phyloP scores from a whole-genome alignment of 495 filamentous ascomycete species.

The Glonium stellatum region DNA sequence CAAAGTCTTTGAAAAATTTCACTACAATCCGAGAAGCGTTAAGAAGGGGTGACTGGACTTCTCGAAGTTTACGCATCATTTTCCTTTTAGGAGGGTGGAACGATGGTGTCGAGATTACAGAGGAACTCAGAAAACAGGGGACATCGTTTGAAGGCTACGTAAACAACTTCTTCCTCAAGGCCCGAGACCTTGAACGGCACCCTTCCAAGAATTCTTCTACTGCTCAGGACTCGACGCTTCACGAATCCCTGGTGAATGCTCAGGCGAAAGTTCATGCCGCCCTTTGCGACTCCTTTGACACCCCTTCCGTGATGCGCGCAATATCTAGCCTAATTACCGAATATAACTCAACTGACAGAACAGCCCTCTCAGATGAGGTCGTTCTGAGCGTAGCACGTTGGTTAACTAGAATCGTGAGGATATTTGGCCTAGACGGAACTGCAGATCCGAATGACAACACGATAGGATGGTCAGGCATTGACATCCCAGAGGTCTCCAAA shows the following conservation, averaged over 20 bases:
- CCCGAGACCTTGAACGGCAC: slow-evolving; percentile 49
- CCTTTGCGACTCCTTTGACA: slow-evolving; percentile 86
- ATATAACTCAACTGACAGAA: slow-evolving; percentile 51
- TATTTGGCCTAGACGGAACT: slow-evolving; percentile 71
- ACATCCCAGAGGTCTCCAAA: slow-evolving; percentile 47
- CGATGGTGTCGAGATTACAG: slow-evolving; percentile 83
- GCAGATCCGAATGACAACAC: slow-evolving; percentile 51
- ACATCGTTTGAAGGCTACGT: slow-evolving; percentile 74
- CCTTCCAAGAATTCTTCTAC: slow-evolving; percentile 11
- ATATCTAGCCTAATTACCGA: slow-evolving; percentile 69
- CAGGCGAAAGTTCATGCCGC: slow-evolving; percentile 59
- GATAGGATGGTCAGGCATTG: slow-evolving; percentile 79
- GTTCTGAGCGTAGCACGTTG: slow-evolving; percentile 56
- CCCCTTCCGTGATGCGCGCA: slow-evolving; percentile 63
- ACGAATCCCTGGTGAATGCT: slow-evolving; percentile 50
- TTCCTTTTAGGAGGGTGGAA: slow-evolving; percentile 87
- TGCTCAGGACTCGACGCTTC: slow-evolving; percentile 27
- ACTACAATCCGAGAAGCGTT: slow-evolving; percentile 88
- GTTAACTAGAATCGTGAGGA: slow-evolving; percentile 75
- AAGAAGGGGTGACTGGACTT: slow-evolving; percentile 64
- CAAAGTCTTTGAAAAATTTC: slow-evolving; percentile 92
- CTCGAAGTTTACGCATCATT: slow-evolving; percentile 73
- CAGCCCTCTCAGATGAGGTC: slow-evolving; percentile 32
- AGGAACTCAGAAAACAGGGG: slow-evolving; percentile 65
- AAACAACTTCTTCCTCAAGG: slow-evolving; percentile 88